Evolutionary conservation across 2,329 filamentous ascomycete genomes (phyloP).

Genomic region (Drechslera avenae): DNA sequence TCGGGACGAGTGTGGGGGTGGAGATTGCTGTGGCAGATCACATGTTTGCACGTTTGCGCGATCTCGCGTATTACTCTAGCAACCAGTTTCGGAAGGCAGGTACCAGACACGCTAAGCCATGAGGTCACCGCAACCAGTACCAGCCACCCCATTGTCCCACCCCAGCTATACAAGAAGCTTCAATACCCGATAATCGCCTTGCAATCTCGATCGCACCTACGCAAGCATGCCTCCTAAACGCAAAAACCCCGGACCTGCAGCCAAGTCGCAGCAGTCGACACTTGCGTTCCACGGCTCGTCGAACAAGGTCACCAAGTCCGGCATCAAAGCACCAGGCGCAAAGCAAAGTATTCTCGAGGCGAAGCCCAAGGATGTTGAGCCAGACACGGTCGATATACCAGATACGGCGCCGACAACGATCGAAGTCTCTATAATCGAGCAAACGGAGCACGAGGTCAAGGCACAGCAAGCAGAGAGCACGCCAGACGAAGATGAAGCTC

Average conservation of each 20-base stretch:
- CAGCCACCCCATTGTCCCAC: conserved; percentile 17
- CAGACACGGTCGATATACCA: conserved; percentile 28
- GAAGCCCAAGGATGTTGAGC: conserved; percentile 33
- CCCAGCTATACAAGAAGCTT: conserved; percentile 8
- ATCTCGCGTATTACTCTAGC: conserved; percentile 30
- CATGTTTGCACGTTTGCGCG: conserved; percentile 27
- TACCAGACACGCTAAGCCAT: conserved; percentile 30
- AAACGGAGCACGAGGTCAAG: conserved; percentile 43
- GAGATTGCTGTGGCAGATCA: conserved; percentile 21
- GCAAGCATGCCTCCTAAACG: conserved; percentile 54
- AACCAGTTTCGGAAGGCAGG: conserved; percentile 22
- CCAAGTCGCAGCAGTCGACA: conserved; percentile 63
- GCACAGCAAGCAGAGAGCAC: conserved; percentile 28
- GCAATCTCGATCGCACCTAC: conserved; percentile 6
- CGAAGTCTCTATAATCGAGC: conserved; percentile 48
- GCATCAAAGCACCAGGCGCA: conserved; percentile 41
- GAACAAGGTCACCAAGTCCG: conserved; percentile 64
- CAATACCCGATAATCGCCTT: neutral
- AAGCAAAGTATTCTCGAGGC: conserved; percentile 50
- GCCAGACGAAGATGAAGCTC: conserved; percentile 61
- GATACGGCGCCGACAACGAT: conserved; percentile 44
- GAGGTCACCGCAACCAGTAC: conserved; percentile 31
- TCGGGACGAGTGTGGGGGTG: conserved; percentile 5
- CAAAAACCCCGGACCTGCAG: conserved; percentile 47
- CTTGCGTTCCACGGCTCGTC: conserved; percentile 65